Base-by-base conservation (phyloP, 805 yeast species). In the Sugiyamaella marilandica region DNA sequence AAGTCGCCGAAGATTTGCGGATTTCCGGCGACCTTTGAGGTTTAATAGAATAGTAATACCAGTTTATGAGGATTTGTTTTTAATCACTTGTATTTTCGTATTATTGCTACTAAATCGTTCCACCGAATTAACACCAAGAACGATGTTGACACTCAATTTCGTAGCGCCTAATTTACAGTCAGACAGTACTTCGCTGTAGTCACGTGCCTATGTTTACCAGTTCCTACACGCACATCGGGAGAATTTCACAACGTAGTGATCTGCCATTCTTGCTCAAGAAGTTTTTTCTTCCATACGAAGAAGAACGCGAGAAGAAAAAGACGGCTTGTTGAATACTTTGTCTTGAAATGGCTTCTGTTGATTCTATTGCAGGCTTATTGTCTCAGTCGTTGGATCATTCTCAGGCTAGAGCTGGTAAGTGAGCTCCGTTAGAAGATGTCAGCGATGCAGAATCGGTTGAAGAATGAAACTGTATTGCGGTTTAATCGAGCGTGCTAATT, bases 291-390 rank as follows among this genome's bases (percentile, higher is more conserved):
- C n/a, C 3, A 8, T 34, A 13, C n/a, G 9, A 34, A 8, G 9
- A 34, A 13, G 16, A 13, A 34, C 37, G 16, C 16, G 9, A n/a
- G 10, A n/a, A 8, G 16, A 34, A 13, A 14, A 34, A 34, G 16
- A 8, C 4, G 5, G 9, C 16, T 13, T 34, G 4, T 5, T 34
- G 37, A 34, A 34, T n/a, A 34, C 9, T 14, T 14, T n/a, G 5
- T 8, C 24, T 39, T 13, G 21, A 31, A 41, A 53, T 53, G 56
- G 49, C 53, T 18, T 34, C 53, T 2, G 37, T 39, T 13, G 55
- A 51, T 26, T 29, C 53, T 29, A 14, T 62, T 64, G 75, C 61
- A 63, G 55, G 54, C 13, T 54, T 64, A 9, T 55, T 65, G 41
- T 59, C 62, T 9, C 58, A 57, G 55, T 61, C 65, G 16, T 56